Evolutionary conservation across 2,329 filamentous ascomycete species (phyloP).

Genomic region (Tolypocladium cylindrosporum): DNA sequence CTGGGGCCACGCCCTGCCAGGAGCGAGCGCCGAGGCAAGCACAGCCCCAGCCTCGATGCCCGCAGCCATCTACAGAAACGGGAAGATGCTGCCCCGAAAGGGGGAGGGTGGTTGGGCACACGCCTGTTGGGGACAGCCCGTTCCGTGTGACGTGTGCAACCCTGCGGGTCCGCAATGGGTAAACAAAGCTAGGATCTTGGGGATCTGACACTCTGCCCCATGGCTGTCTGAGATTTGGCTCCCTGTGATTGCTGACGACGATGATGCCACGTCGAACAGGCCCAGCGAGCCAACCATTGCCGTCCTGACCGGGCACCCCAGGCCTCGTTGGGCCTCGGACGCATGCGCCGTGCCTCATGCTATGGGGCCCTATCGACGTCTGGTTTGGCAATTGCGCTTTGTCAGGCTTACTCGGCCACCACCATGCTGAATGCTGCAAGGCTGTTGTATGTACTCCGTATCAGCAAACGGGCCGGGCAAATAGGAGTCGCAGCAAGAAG

Average conservation of each 20-base stretch:
- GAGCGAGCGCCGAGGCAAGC: background rate
- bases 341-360: background rate
- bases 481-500: background rate
- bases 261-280: background rate
- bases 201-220: constrained; percentile 7
- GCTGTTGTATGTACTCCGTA: background rate
- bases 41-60: background rate
- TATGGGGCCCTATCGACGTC: background rate
- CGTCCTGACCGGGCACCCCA: background rate
- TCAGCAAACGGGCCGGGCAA: background rate
- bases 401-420: background rate
- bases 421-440: background rate
- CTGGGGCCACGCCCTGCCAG: background rate
- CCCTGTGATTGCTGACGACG: background rate
- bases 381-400: background rate
- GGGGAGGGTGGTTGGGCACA: background rate
- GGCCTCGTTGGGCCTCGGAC: background rate
- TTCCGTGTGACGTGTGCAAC: background rate
- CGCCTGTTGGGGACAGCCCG: background rate
- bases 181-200: constrained; percentile 4
- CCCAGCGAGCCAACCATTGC: background rate
- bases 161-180: background rate
- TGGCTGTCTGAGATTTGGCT: constrained; percentile 7
- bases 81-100: background rate
- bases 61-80: background rate